These are phyloP conservation scores for Boletus bicolor DNA, from an alignment of 768 basidiomycete species.

Conservation along the genomic window DNA sequence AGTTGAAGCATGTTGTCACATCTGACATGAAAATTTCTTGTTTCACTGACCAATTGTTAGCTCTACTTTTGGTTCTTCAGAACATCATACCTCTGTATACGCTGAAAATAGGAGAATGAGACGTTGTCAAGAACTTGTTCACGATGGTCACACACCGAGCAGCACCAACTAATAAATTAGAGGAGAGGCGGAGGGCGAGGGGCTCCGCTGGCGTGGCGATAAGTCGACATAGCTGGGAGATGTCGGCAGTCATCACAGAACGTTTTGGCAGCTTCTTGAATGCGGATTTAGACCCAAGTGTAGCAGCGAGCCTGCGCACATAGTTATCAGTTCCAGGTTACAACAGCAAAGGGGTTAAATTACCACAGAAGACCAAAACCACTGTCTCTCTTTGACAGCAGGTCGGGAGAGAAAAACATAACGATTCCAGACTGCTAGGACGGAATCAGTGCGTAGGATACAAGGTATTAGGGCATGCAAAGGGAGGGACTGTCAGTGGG, in stretches of 20 bases:
- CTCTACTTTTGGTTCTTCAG: background rate
- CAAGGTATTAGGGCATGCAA: constrained; percentile 6
- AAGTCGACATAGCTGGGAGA: constrained; percentile 72
- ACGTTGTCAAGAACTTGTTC: background rate
- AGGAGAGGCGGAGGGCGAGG: constrained; percentile 80
- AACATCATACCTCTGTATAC: constrained; percentile 46
- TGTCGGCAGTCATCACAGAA: constrained; percentile 83
- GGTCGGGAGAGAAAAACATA: constrained; percentile 88
- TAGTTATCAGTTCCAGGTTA: constrained; percentile 4
- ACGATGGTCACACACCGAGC: constrained; percentile 56
- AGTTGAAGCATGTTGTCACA: constrained; percentile 71
- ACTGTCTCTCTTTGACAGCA: constrained; percentile 77
- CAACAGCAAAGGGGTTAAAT: background rate
- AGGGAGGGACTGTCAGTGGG: background rate
- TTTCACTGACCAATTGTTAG: constrained; percentile 51
- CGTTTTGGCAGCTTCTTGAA: constrained; percentile 81
- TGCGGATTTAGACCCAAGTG: constrained; percentile 81
- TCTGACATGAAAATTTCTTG: constrained; percentile 82
- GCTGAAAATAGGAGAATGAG: constrained; percentile 23
- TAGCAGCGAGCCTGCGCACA: constrained; percentile 77
- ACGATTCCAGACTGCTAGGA: background rate
- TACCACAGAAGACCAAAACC: constrained; percentile 90
- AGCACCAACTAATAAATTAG: constrained; percentile 86
- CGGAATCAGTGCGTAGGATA: background rate
- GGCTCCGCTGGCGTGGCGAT: constrained; percentile 85